Percentiles rank a stretch among this genome's conserved stretches.
These are phyloP conservation scores for Sugiyamaella grinbergsii DNA, from an alignment of 1,139 yeast species.

Conservation along the genomic window DNA sequence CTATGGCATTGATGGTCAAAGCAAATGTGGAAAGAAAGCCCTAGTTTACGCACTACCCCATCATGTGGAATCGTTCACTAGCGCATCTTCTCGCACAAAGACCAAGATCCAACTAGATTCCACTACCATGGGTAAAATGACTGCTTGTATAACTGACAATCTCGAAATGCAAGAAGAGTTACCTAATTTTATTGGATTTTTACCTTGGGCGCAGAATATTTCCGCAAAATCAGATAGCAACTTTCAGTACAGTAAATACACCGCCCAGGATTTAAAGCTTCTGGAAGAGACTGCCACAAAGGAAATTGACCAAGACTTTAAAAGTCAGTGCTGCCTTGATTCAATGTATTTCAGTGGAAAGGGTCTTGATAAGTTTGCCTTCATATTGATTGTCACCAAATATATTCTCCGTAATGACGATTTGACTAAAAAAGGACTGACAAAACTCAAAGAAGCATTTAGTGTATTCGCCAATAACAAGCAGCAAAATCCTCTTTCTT, in stretches of 20 bases:
- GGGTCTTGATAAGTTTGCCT: conserved; percentile 70
- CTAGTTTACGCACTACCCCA: conserved; percentile 74
- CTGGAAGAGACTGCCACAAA: conserved; percentile 55
- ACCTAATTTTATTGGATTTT: conserved; percentile 50
- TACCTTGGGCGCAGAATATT: conserved; percentile 51
- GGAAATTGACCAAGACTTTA: conserved; percentile 61
- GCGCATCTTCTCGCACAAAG: conserved; percentile 21
- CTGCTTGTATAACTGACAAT: conserved; percentile 55
- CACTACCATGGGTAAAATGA: conserved; percentile 67
- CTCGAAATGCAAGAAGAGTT: conserved; percentile 59
- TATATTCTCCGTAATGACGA: conserved; percentile 55
- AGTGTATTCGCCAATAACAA: conserved; percentile 50
- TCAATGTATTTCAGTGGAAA: conserved; percentile 72
- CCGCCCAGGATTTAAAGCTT: conserved; percentile 48
- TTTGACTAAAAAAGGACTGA: conserved; percentile 52
- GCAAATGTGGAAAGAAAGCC: conserved; percentile 52
- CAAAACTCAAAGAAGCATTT: conserved; percentile 57
- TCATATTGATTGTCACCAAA: conserved; percentile 61
- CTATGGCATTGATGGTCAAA: conserved; percentile 56
- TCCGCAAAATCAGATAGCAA: conserved; percentile 39
- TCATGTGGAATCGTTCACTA: conserved; percentile 57
- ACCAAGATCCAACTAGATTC: conserved; percentile 57
- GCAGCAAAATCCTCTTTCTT: conserved; percentile 62
- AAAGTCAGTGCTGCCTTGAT: conserved; percentile 51
- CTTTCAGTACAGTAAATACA: conserved; percentile 43